Base-by-base conservation (phyloP, 192 early-diverging fungal genomes). In the Kappamyces sp. region DNA sequence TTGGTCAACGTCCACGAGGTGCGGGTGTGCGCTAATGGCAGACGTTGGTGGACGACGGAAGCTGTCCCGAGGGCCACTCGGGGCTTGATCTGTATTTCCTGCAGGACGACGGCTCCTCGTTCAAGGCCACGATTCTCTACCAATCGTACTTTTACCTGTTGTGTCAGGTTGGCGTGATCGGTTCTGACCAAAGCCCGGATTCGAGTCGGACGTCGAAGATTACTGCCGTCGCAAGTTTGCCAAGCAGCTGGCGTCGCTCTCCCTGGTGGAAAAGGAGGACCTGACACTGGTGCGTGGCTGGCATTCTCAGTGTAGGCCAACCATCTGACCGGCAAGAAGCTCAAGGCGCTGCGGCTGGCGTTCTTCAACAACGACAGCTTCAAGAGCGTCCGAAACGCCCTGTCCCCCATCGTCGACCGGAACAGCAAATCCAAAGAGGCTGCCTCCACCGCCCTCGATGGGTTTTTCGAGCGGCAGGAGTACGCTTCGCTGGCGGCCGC, bases 21-120 rank as follows among this genome's bases (percentile, higher is more conserved):
- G 77, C 64, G 80, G 11, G 43, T 49, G 5, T 31, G 55, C 5
- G 31, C 47, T 57, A 43, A 41, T 59, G n/a, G 53, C 29, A 45
- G 36, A 49, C 12, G 5, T 35, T 50, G 11, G 42, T 53, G 35
- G 35, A 46, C 4, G 54, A 64, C 58, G 42, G 40, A 14, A 53
- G 58, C 29, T 51, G 61, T 72, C 48, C 47, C 5, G 68, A 73
- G 15, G 85, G 84, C 30, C 76, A 79, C 46, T 63, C 91, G 0
- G 94, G 84, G 0, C 84, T 95, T 2, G 91, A 97, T 69, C 86
- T 86, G 45, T 97, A 95, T 62, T 99, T 99, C 66, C 70, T 97
- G 37, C 86, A 92, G 54, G 89, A 90, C 32, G 88, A 90, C 46
- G 90, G 91, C 34, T 78, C 76, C 30, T 82, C 84, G 11, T 99